Evolutionary conservation across 116 monocot genomes (phyloP), one percentile per base, ranked within the genome.

Genomic region (Dioscorea cayenensis): DNA sequence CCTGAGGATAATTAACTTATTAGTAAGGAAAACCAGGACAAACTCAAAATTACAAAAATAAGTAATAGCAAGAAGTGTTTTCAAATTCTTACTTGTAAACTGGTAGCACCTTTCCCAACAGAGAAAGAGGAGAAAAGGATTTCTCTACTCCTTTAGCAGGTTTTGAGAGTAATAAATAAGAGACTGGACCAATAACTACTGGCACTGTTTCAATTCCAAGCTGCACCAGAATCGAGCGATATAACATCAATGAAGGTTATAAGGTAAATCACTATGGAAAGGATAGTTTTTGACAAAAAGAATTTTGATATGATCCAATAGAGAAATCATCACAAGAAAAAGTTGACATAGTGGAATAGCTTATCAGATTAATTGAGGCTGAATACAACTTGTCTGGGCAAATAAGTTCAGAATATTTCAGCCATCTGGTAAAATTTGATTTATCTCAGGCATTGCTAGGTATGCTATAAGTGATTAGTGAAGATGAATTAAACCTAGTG

Each of bases 81-180:
- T 23, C 28, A 36, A 27, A 51, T 13, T 3, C 66, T 36, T 78
- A 83, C 83, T 79, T 79, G 75, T 83, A 83, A 35, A 83, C 72
- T 28, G 79, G 72, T 48, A 83, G 72, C 25, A 83, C 75, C 12
- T 72, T 68, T n/a, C 63, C 75, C 23, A 79, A 64, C 49, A 83
- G 64, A 21, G 83, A 76, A 21, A 83, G 83, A 65, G 48, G 71
- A 68, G 79, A 69, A 36, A 83, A 83, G 32, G 83, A 83, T 69
- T 83, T 83, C 7, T 83, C 83, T n/a, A 73, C 79, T 20, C 82
- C 82, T 64, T 83, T 83, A 21, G 75, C 83, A 58, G 75, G 75
- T 28, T 83, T 83, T 14, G 83, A 83, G 58, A 83, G 79, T 72
- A 83, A 73, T 72, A 83, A 69, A 63, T 83, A 83, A 51, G 79